phyloP scores from a whole-genome alignment of 2,329 filamentous ascomycete species.

The Aspergillus fumigatiaffinis region DNA sequence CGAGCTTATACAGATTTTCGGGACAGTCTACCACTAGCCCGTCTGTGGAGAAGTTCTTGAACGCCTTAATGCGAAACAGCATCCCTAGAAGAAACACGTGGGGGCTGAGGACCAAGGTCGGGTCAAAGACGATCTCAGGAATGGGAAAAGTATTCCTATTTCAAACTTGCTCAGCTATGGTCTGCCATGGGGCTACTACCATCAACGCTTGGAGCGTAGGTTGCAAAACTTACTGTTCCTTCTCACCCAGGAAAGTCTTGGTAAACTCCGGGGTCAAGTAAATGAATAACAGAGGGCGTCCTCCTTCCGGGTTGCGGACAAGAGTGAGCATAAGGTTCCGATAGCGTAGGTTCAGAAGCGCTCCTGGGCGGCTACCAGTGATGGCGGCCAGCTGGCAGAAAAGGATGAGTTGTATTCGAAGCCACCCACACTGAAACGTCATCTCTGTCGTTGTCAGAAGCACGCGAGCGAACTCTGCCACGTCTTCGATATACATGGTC shows the following conservation, averaged over 20 bases:
- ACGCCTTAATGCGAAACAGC: conserved; percentile 30
- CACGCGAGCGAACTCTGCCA: conserved; percentile 27
- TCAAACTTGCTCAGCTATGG: conserved; percentile 1
- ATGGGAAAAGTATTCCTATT: conserved; percentile 32
- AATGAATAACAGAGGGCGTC: conserved; percentile 21
- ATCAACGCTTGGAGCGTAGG: too few relatives aligned
- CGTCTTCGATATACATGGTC: conserved; percentile 31
- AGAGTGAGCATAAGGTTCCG: conserved; percentile 22
- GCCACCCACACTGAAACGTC: conserved; percentile 26
- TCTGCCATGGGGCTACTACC: conserved; percentile 2
- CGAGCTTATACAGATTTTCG: conserved; percentile 34
- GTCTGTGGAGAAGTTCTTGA: conserved; percentile 21
- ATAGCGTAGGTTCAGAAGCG: conserved; percentile 22
- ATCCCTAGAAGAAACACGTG: conserved; percentile 31
- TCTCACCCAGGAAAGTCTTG: conserved; percentile 22
- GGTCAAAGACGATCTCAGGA: conserved; percentile 35
- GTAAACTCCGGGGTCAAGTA: conserved; percentile 22
- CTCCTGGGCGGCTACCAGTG: conserved; percentile 20
- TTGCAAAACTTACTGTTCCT: conserved; percentile 16
- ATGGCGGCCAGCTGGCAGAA: conserved; percentile 25
- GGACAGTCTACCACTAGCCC: conserved; percentile 26
- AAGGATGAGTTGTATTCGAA: conserved; percentile 18
- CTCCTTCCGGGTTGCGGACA: conserved; percentile 20
- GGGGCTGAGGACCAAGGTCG: conserved; percentile 33
- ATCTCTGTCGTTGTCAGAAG: conserved; percentile 29